phyloP scores from a whole-genome alignment of 2,329 filamentous ascomycete genomes.

The Lasiodiplodia theobromae region DNA sequence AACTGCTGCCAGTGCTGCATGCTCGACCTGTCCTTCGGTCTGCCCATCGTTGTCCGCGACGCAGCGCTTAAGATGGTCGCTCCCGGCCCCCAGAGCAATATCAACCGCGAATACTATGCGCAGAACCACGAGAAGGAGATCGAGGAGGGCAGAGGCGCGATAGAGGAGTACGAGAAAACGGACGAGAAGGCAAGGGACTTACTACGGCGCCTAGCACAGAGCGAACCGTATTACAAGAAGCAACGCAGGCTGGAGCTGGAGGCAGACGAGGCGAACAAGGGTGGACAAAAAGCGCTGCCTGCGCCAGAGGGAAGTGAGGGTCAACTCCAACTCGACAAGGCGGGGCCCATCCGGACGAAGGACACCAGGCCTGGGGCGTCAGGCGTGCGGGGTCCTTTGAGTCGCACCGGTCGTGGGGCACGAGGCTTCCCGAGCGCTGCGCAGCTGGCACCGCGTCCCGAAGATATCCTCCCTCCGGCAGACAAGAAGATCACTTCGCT shows the following conservation, averaged over 20 bases:
- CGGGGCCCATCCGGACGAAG: slow-evolving; percentile 80
- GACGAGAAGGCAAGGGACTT: slow-evolving; percentile 96
- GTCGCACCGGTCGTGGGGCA: slow-evolving; percentile 51
- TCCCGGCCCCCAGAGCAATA: slow-evolving; percentile 86
- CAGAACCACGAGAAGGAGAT: slow-evolving; percentile 97
- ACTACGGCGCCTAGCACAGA: slow-evolving; percentile 81
- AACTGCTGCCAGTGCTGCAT: slow-evolving; percentile 99
- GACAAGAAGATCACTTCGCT: slow-evolving; percentile 90
- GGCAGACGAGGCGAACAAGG: slow-evolving; percentile 50
- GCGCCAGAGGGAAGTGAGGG: slow-evolving; percentile 41
- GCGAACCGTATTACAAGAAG: slow-evolving; percentile 94
- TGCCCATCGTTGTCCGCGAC: slow-evolving; percentile 94
- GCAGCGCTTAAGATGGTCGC: slow-evolving; percentile 98
- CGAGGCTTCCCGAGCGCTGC: slow-evolving; percentile 71
- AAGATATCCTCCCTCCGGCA: slow-evolving; percentile 84
- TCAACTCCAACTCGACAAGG: slow-evolving; percentile 49
- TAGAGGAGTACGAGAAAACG: slow-evolving; percentile 94
- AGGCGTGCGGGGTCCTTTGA: slow-evolving; percentile 52
- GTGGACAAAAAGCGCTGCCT: slow-evolving; percentile 52
- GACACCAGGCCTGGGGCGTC: slow-evolving; percentile 51
- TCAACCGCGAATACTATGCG: slow-evolving; percentile 97
- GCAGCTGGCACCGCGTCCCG: slow-evolving; percentile 78
- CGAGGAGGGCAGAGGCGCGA: slow-evolving; percentile 80
- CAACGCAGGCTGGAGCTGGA: slow-evolving; percentile 75
- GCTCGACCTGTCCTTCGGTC: slow-evolving; percentile 93